Percentiles rank a stretch among this genome's conserved stretches.
Evolutionary conservation across 2,329 filamentous ascomycete genomes (phyloP).

Genomic region (Westerdykella ornata): DNA sequence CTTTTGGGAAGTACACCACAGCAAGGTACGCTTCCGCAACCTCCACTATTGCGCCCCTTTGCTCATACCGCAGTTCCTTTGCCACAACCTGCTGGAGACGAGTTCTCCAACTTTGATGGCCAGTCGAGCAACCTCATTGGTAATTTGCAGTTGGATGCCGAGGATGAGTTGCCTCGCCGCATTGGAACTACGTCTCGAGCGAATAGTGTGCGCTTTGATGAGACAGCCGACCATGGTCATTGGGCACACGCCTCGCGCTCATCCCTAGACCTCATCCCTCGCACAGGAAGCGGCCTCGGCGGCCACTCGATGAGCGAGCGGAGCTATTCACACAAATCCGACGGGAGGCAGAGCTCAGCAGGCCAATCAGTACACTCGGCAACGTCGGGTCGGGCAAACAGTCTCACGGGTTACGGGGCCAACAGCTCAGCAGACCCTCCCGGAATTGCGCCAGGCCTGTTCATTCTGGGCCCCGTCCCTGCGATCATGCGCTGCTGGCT

Average conservation of each 20-base stretch:
- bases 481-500: conserved; percentile 96
- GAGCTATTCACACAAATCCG: conserved; percentile 88
- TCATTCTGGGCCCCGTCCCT: conserved; percentile 80
- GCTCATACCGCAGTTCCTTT: conserved; percentile 57
- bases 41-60: background rate
- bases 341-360: conserved; percentile 90
- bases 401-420: conserved; percentile 58
- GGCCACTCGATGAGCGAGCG: conserved; percentile 80
- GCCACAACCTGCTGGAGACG: conserved; percentile 71
- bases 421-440: conserved; percentile 70
- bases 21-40: conserved; percentile 57
- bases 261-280: conserved; percentile 72
- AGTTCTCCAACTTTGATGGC: conserved; percentile 87
- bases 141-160: conserved; percentile 75
- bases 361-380: conserved; percentile 74
- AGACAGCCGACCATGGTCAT: conserved; percentile 85
- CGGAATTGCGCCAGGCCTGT: conserved; percentile 73
- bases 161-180: conserved; percentile 70
- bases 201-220: conserved; percentile 96
- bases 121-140: conserved; percentile 73
- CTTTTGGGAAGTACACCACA: conserved; percentile 76
- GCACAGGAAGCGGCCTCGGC: conserved; percentile 73
- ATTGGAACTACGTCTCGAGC: conserved; percentile 84
- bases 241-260: conserved; percentile 79
- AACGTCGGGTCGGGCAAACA: conserved; percentile 75